Percentiles rank a stretch among this genome's conserved stretches.
Evolutionary conservation across 345 rosid species (phyloP).

Genomic region (Lumnitzera racemosa): DNA sequence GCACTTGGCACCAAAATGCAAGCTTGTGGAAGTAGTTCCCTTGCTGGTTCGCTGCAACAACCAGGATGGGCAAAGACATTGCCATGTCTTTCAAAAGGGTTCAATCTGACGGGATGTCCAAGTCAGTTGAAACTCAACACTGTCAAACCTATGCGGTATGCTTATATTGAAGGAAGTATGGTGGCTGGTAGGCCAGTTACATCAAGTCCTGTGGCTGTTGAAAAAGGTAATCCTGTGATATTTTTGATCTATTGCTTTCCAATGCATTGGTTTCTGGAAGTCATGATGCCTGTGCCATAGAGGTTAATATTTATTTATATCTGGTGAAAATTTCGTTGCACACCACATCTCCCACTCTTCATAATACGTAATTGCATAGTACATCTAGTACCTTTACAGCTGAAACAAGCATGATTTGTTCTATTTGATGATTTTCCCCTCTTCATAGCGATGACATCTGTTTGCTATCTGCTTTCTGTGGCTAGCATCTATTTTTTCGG

Average conservation of each 20-base stretch:
- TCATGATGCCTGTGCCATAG: too few species aligned
- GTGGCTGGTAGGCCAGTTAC: conserved; percentile 44
- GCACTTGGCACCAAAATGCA: conserved; percentile 24
- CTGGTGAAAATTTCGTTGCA: too few species aligned
- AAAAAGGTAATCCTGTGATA: conserved; percentile 19
- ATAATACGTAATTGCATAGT: too few species aligned
- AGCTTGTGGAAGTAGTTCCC: conserved; percentile 44
- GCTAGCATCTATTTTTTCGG: conserved; percentile 41
- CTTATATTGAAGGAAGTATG: conserved; percentile 38
- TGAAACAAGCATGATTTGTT: background rate
- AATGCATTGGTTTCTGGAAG: too few species aligned
- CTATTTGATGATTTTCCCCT: background rate
- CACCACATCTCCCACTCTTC: too few species aligned
- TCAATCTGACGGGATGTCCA: conserved; percentile 24
- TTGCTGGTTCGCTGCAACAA: conserved; percentile 55
- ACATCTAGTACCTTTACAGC: too few species aligned
- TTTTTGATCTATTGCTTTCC: too few species aligned
- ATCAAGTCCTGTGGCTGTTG: conserved; percentile 43
- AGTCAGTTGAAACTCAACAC: conserved; percentile 32
- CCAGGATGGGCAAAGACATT: conserved; percentile 33
- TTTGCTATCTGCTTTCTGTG: conserved; percentile 15
- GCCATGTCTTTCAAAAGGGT: conserved; percentile 21
- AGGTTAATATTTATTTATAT: too few species aligned
- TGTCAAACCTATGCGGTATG: conserved; percentile 29
- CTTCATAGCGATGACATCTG: background rate